phyloP scores from a whole-genome alignment of 1,139 yeast genomes.

The Blastobotrys indianensis region DNA sequence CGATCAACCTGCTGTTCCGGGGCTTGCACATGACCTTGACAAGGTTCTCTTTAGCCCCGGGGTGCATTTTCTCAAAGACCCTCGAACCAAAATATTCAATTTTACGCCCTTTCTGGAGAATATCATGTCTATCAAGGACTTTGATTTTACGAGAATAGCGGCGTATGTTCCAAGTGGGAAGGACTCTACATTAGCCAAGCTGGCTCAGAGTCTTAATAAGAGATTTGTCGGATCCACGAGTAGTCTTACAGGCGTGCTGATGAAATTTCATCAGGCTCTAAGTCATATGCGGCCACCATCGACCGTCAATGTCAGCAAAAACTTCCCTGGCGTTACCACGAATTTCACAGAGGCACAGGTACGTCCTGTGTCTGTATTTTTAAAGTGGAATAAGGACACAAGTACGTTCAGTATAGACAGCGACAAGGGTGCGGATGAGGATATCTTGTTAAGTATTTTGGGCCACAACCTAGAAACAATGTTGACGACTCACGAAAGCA shows the following conservation, averaged over 20 bases:
- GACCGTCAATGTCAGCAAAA: conserved; percentile 40
- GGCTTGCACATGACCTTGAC: conserved; percentile 57
- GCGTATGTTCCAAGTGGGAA: conserved; percentile 62
- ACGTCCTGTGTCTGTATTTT: conserved; percentile 41
- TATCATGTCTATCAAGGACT: conserved; percentile 62
- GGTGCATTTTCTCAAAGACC: conserved; percentile 71
- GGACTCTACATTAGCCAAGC: conserved; percentile 46
- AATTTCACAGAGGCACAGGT: conserved; percentile 35
- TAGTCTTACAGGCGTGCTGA: conserved; percentile 70
- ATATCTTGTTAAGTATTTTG: conserved; percentile 64
- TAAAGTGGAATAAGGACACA: conserved; percentile 35
- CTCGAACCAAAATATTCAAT: conserved; percentile 66
- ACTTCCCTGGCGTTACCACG: conserved; percentile 34
- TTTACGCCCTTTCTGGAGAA: conserved; percentile 57
- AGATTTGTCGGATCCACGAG: conserved; percentile 78
- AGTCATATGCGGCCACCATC: conserved; percentile 55
- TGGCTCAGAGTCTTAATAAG: conserved; percentile 41
- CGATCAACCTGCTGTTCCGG: conserved; percentile 36
- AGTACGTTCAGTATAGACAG: conserved; percentile 59
- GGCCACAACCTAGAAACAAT: conserved; percentile 76
- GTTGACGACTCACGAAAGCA: conserved; percentile 52
- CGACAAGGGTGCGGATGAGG: conserved; percentile 64
- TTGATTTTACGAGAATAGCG: conserved; percentile 55
- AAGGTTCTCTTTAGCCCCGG: conserved; percentile 77
- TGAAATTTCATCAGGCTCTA: conserved; percentile 65